phyloP scores from a whole-genome alignment of 2,329 filamentous ascomycete genomes.

The Ilyonectria sp. region DNA sequence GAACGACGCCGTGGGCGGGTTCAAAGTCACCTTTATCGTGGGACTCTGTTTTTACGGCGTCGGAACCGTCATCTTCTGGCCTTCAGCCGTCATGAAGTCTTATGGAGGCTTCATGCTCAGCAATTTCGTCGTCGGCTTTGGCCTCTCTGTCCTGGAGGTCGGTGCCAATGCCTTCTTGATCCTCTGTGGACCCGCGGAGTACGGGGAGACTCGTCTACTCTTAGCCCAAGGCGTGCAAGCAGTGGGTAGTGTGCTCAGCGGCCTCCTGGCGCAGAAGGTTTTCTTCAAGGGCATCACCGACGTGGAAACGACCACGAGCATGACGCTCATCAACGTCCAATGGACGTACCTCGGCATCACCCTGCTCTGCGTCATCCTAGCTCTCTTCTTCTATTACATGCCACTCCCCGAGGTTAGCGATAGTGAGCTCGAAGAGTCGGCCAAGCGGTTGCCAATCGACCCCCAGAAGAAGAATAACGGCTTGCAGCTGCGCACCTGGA shows the following conservation, averaged over 20 bases:
- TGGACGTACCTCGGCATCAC: slow-evolving; percentile 90
- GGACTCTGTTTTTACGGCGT: slow-evolving; percentile 82
- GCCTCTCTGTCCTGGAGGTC: slow-evolving; percentile 83
- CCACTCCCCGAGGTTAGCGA: slow-evolving; percentile 75
- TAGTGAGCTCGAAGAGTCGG: slow-evolving; percentile 65
- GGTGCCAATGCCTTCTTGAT: slow-evolving; percentile 82
- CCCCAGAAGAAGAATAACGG: slow-evolving; percentile 66
- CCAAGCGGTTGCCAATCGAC: slow-evolving; percentile 65
- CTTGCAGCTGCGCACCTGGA: slow-evolving; percentile 68
- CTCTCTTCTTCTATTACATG: slow-evolving; percentile 78
- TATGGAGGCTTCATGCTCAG: slow-evolving; percentile 85
- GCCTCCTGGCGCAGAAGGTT: slow-evolving; percentile 79
- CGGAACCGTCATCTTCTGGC: slow-evolving; percentile 90
- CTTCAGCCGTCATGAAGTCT: slow-evolving; percentile 80
- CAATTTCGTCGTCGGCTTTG: slow-evolving; percentile 83
- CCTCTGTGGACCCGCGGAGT: slow-evolving; percentile 81
- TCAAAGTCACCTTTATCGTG: slow-evolving; percentile 85
- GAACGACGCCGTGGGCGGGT: slow-evolving; percentile 72
- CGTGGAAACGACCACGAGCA: slow-evolving; percentile 45
- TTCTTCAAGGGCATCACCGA: slow-evolving; percentile 76
- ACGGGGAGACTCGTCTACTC: slow-evolving; percentile 82
- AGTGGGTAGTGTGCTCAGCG: slow-evolving; percentile 80
- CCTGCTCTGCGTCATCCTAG: slow-evolving; percentile 79
- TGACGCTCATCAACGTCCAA: slow-evolving; percentile 80
- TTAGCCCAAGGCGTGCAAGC: slow-evolving; percentile 84